Conservation (phyloP, 441 rosid genomes). For the Daphne laureola region DNA sequence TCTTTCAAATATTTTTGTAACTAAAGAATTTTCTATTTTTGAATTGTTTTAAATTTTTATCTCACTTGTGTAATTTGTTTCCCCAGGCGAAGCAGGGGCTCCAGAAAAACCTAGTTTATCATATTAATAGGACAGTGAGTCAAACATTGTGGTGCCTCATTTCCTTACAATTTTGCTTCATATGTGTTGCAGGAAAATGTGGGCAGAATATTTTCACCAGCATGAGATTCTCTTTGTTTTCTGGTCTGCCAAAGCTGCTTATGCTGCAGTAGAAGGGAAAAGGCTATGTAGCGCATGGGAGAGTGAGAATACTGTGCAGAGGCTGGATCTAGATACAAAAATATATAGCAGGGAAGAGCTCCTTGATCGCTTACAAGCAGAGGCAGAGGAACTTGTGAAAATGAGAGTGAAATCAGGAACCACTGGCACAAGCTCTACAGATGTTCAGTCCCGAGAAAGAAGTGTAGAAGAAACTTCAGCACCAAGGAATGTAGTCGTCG, state of each 20-base stretch:
- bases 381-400: constrained; percentile 67
- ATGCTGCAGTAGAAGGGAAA: constrained; percentile 71
- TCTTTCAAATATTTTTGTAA: too few relatives aligned
- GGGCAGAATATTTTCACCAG: constrained; percentile 61
- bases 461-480: constrained; percentile 16
- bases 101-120: too few relatives aligned
- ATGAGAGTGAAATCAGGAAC: constrained; percentile 36
- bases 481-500: constrained; percentile 51
- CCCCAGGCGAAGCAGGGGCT: too few relatives aligned
- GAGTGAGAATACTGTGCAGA: constrained; percentile 18
- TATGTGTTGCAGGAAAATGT: constrained; percentile 50
- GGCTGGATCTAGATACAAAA: constrained; percentile 50
- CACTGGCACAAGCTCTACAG: constrained; percentile 19
- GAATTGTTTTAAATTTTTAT: too few relatives aligned
- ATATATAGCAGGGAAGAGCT: constrained; percentile 76
- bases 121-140: neutral
- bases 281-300: constrained; percentile 28
- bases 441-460: constrained; percentile 19
- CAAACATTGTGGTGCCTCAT: constrained; percentile 7
- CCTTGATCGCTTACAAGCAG: constrained; percentile 53
- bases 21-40: too few relatives aligned
- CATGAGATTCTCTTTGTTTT: constrained; percentile 58
- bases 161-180: constrained; percentile 10
- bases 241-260: constrained; percentile 96
- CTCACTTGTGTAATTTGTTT: too few relatives aligned